Conservation (phyloP, 73 alveolate genomes). For the Paramecium sexaurelia region DNA sequence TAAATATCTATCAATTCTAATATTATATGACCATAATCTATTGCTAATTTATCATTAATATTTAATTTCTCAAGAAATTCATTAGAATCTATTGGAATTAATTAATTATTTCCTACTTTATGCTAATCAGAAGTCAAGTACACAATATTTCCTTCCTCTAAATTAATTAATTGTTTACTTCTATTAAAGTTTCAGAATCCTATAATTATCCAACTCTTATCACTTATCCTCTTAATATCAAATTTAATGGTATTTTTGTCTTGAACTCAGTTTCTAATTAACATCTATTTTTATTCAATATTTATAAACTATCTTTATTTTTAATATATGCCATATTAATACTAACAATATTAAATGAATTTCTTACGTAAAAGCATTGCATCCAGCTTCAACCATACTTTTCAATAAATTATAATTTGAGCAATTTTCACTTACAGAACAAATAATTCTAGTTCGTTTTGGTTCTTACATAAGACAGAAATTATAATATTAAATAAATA, state of each 20-base stretch:
- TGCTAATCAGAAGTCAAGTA: slow-evolving; percentile 29
- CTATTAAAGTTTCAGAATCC: background rate
- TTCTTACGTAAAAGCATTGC: slow-evolving; percentile 12
- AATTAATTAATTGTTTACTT: background rate
- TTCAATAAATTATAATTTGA: background rate
- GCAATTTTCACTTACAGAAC: slow-evolving; percentile 44
- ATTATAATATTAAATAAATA: background rate
- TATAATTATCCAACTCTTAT: slow-evolving; percentile 22
- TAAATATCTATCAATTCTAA: background rate
- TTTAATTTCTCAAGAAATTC: slow-evolving; percentile 9
- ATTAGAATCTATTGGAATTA: background rate
- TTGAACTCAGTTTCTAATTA: background rate
- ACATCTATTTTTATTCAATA: background rate
- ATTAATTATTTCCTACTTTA: slow-evolving; percentile 22
- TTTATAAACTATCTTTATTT: background rate
- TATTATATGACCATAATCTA: slow-evolving; percentile 23
- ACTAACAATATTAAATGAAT: background rate
- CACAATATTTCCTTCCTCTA: slow-evolving; percentile 4
- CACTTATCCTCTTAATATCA: slow-evolving; percentile 23
- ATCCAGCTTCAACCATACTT: slow-evolving; percentile 1
- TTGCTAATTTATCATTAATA: background rate
- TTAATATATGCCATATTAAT: slow-evolving; percentile 42
- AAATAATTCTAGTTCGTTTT: slow-evolving; percentile 24
- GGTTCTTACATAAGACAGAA: background rate
- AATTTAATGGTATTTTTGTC: slow-evolving; percentile 25